Base-by-base conservation (phyloP, 2,329 filamentous ascomycete genomes). In the Aplosporella prunicola region DNA sequence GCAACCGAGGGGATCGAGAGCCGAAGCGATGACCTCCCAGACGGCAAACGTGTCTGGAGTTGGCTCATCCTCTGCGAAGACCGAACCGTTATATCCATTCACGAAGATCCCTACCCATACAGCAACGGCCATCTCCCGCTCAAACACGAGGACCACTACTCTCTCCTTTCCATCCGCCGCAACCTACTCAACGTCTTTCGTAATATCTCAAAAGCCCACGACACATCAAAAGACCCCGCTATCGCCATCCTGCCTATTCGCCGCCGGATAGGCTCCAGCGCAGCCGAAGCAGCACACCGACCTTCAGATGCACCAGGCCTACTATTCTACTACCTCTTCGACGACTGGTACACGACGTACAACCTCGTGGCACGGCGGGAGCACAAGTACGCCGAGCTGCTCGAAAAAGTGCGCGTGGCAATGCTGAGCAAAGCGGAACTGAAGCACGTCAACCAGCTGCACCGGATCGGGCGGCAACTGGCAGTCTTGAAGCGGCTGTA, bases 1-100 rank as follows among this genome's bases (percentile, higher is more conserved):
- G 49, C 9, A 40, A 47, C 2, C 44, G 51, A 20, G 43, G 53
- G n/a, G 47, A 48, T 49, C 45, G 52, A 56, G n/a, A 48, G 51
- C 8, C n/a, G n/a, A n/a, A 46, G 44, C 13, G 48, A 44, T 20
- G 57, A 62, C 27, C 44, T 66, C 7, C 71, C 69, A 5, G 58
- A 67, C 32, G 70, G 69, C 17, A 69, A 63, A 43, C 58, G 76
- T 16, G 57, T 78, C 6, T 87, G 80, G 79, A 78, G 77, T 14
- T 87, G 81, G 82, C 64, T 85, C 5, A 61, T 82, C 4, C 56
- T 85, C 7, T 82, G 76, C 45, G 67, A 77, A 46, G 79, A 85
- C 50, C 67, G 74, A 45, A 85, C 80, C 0, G 71, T 85, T 24
- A 70, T 86, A 36, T 79, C 79, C 0, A 74, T 86, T 26, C 74